Percentiles rank a stretch among this genome's conserved stretches.
Conservation (phyloP, 1,284 basidiomycete species). For the Termitomyces sp. region DNA sequence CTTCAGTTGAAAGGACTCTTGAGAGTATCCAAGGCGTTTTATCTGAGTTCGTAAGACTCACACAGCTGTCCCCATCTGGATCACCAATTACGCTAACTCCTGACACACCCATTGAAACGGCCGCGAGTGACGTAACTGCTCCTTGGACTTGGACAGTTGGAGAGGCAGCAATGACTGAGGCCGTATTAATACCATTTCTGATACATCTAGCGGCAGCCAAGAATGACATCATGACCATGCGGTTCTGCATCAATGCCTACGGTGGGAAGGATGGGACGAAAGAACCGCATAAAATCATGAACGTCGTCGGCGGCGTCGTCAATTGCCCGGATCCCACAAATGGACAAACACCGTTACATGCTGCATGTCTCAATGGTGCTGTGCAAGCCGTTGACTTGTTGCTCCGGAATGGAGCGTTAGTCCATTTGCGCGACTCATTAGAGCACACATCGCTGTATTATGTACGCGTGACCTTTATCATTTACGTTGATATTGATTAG, state of each 20-base stretch:
- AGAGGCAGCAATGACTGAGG: slow-evolving; percentile 63
- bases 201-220: slow-evolving; percentile 72
- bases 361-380: slow-evolving; percentile 72
- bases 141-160: slow-evolving; percentile 75
- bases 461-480: slow-evolving; percentile 33
- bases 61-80: slow-evolving; percentile 31
- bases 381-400: slow-evolving; percentile 51
- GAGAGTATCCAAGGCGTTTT: slow-evolving; percentile 62
- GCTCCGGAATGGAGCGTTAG: slow-evolving; percentile 77
- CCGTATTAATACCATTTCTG: slow-evolving; percentile 67
- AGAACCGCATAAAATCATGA: slow-evolving; percentile 22
- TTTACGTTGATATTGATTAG: neutral
- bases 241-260: slow-evolving; percentile 46
- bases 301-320: slow-evolving; percentile 58
- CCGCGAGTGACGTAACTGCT: slow-evolving; percentile 50
- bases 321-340: slow-evolving; percentile 67
- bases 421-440: slow-evolving; percentile 74
- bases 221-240: slow-evolving; percentile 58
- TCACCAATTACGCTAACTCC: slow-evolving; percentile 44
- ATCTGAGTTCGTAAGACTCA: slow-evolving; percentile 63
- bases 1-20: slow-evolving; percentile 42
- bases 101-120: slow-evolving; percentile 26
- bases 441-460: slow-evolving; percentile 84
- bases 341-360: slow-evolving; percentile 75
- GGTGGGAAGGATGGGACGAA: slow-evolving; percentile 24